Base-by-base conservation (phyloP, 352 stramenopile genomes). In the Globisporangium cederbergense region DNA sequence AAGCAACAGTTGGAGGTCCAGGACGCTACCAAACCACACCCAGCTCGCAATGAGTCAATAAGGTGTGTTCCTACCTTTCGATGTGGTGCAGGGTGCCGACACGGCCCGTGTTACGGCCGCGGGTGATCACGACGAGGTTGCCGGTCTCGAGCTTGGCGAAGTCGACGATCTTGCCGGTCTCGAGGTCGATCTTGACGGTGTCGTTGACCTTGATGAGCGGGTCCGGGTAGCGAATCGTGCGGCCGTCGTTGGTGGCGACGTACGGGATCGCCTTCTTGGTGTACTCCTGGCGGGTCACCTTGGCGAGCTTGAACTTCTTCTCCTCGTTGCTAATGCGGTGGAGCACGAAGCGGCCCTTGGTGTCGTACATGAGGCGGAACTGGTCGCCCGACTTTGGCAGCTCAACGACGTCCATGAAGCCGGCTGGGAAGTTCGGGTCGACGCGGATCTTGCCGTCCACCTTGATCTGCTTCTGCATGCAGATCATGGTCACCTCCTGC, bases 351-450 rank as follows among this genome's bases (percentile, higher is more conserved):
- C 97, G 94, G 80, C 98, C 97, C 91, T 99, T 99, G 63, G 87
- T 97, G 81, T 99, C 97, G 85, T 98, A 99, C 54, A 99, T 60
- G 6, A 99, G 83, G 71, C 98, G 96, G 90, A 99, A 99, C 64
- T 91, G 76, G 83, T 99, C 97, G 59, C 89, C 92, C 50, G 93
- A 93, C 89, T 99, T 99, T 63, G 98, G 90, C 46, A 99, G 85
- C 71, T 97, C 86, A 40, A 99, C 88, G n/a, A 99, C 96, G 73
- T 99, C 97, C 97, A 99, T 99, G 90, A 99, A 99, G 55, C 98
- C 97, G 34, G 96, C 96, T 42, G 97, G 97, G 87, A 98, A 99
- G 84, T 98, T 98, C 52, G 91, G 81, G 85, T 99, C 98, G 62
- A 98, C 98, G 60, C 97, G 93, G 56, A 99, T 74, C 75, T 97